phyloP scores from a whole-genome alignment of 75 land plant genomes.

The Chamaecyparis obtusa region DNA sequence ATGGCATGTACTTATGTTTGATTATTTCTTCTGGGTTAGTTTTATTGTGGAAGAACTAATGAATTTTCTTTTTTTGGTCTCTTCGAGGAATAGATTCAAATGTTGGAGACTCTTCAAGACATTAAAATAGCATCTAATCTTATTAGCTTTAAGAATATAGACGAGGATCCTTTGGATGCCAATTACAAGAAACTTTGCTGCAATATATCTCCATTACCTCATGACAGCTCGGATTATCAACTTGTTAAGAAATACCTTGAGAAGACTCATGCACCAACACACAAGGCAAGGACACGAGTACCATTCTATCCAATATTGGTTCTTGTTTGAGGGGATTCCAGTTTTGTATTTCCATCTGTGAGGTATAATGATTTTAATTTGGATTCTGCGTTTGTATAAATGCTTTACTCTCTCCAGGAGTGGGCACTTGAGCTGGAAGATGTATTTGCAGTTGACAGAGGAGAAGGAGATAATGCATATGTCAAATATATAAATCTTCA shows the following conservation, averaged over 20 bases:
- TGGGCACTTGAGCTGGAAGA: slow-evolving; percentile 94
- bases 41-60: neutral
- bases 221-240: slow-evolving; percentile 78
- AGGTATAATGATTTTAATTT: neutral
- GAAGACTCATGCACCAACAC: slow-evolving; percentile 96
- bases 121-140: slow-evolving; percentile 95
- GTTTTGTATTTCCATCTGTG: neutral
- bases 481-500: slow-evolving; percentile 57
- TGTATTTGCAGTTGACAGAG: slow-evolving; percentile 83
- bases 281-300: slow-evolving; percentile 54
- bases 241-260: slow-evolving; percentile 79
- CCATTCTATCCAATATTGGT: neutral
- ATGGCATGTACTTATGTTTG: neutral
- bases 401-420: slow-evolving; percentile 39
- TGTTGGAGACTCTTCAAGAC: slow-evolving; percentile 95
- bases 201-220: slow-evolving; percentile 68
- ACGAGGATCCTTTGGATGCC: slow-evolving; percentile 80
- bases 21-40: neutral
- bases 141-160: slow-evolving; percentile 68
- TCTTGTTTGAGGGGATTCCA: neutral
- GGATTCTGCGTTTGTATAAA: neutral
- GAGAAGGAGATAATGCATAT: slow-evolving; percentile 80
- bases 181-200: slow-evolving; percentile 87
- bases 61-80: neutral
- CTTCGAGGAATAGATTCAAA: slow-evolving; percentile 56